Evolutionary conservation across 331 rosid species (phyloP).

Genomic region (Acacia pycnantha): DNA sequence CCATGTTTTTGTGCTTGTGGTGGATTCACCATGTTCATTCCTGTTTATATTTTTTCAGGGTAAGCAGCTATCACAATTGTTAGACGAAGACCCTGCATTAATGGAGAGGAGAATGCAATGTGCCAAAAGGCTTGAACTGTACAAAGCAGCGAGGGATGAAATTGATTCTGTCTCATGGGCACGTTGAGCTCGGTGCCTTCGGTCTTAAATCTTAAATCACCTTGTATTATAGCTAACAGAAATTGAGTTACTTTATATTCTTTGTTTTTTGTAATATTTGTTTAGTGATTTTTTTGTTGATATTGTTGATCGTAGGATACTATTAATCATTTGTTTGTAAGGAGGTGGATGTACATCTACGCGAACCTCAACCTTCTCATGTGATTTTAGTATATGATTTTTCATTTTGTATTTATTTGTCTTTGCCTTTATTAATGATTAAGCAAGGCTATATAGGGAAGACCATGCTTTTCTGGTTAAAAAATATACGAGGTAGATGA

Average conservation of each 20-base stretch:
- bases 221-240: slow-evolving; percentile 27
- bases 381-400: not conserved
- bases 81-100: slow-evolving; percentile 91
- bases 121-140: slow-evolving; percentile 82
- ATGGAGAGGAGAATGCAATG: slow-evolving; percentile 93
- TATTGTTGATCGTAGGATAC: slow-evolving; percentile 1
- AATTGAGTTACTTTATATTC: not conserved
- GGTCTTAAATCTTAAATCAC: not conserved
- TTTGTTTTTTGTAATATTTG: not conserved
- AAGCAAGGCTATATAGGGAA: not conserved
- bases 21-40: not conserved
- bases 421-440: no score
- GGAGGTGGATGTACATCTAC: slow-evolving; percentile 18
- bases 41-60: slow-evolving; percentile 38
- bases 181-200: slow-evolving; percentile 45
- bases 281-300: not conserved
- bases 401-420: not conserved
- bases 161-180: slow-evolving; percentile 89
- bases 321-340: slow-evolving; percentile 19
- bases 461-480: no score
- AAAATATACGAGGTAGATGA: no score
- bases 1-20: not conserved
- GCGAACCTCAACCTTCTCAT: not conserved
- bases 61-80: slow-evolving; percentile 64
- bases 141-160: slow-evolving; percentile 94